Evolutionary conservation across 306 rosid genomes (phyloP).

Genomic region (Echinosophora koreensis): DNA sequence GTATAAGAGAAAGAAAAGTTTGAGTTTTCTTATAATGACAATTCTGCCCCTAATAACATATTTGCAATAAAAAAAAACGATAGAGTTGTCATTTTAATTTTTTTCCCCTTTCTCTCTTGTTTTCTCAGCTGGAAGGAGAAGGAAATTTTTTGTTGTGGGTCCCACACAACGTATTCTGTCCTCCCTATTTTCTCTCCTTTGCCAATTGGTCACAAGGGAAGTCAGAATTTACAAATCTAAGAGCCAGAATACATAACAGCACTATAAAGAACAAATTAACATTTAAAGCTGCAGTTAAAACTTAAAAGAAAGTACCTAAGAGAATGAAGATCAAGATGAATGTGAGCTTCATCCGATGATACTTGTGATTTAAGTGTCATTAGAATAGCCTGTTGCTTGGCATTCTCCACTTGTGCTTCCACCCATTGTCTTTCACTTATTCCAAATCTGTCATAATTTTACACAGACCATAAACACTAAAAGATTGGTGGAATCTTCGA

Average conservation of each 20-base stretch:
- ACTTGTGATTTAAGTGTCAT: slow-evolving; percentile 87
- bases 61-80: too few species aligned
- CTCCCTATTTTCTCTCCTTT: too few species aligned
- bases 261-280: slow-evolving; percentile 32
- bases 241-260: slow-evolving; percentile 28
- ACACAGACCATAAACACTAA: slow-evolving; percentile 29
- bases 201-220: neutral
- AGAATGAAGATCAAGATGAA: slow-evolving; percentile 97
- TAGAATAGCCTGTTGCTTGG: slow-evolving; percentile 93
- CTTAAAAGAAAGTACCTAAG: slow-evolving; percentile 64
- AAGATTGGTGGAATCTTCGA: slow-evolving; percentile 28
- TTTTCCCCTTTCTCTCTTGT: too few species aligned
- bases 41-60: too few species aligned
- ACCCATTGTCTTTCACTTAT: slow-evolving; percentile 99
- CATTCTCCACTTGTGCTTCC: slow-evolving; percentile 97
- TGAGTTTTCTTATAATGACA: too few species aligned
- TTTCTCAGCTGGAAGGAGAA: too few species aligned
- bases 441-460: slow-evolving; percentile 79
- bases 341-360: slow-evolving; percentile 95
- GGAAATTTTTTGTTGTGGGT: too few species aligned
- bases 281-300: slow-evolving; percentile 35
- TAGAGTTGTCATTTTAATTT: too few species aligned
- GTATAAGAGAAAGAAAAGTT: too few species aligned
- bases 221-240: slow-evolving; percentile 33
- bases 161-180: too few species aligned